These are phyloP conservation scores for Saccharomycopsis vini DNA, from an alignment of 805 yeast species.

Conservation along the genomic window DNA sequence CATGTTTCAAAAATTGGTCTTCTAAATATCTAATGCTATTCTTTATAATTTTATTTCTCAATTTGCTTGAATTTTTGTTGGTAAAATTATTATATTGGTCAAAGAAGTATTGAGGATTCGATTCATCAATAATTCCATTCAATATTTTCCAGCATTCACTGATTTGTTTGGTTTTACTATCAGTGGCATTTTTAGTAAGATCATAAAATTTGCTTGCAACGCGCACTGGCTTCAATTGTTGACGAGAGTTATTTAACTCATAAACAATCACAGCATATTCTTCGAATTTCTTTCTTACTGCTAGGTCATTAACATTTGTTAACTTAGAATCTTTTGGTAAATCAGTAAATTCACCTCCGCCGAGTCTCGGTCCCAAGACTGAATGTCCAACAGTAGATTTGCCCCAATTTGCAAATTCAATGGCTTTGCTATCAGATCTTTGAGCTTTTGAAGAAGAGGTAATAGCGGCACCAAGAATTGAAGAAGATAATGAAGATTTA, in stretches of 20 bases:
- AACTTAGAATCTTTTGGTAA: constrained; percentile 19
- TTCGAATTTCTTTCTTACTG: constrained; percentile 51
- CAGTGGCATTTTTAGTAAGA: constrained; percentile 48
- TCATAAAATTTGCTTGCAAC: constrained; percentile 53
- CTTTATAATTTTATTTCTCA: constrained; percentile 38
- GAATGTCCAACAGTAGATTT: constrained; percentile 26
- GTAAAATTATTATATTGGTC: constrained; percentile 20
- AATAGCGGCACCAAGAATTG: not conserved
- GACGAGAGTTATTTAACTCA: constrained; percentile 61
- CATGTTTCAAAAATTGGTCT: constrained; percentile 64
- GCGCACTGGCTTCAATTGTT: constrained; percentile 41
- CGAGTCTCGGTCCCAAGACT: constrained; percentile 26
- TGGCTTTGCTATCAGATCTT: not conserved
- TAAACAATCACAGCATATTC: constrained; percentile 64
- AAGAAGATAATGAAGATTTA: not conserved
- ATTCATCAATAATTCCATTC: constrained; percentile 30
- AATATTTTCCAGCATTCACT: constrained; percentile 69
- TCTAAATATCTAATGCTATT: constrained; percentile 60
- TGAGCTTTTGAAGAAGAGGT: not conserved
- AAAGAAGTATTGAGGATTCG: constrained; percentile 23
- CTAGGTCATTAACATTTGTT: constrained; percentile 34
- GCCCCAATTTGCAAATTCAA: constrained; percentile 24
- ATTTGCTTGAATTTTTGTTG: constrained; percentile 27
- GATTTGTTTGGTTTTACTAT: constrained; percentile 59
- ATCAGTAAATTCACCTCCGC: constrained; percentile 25